Percentiles rank a stretch among this genome's conserved stretches.
Evolutionary conservation across 805 yeast species (phyloP).

Genomic region (Metschnikowia drakensbergensis): DNA sequence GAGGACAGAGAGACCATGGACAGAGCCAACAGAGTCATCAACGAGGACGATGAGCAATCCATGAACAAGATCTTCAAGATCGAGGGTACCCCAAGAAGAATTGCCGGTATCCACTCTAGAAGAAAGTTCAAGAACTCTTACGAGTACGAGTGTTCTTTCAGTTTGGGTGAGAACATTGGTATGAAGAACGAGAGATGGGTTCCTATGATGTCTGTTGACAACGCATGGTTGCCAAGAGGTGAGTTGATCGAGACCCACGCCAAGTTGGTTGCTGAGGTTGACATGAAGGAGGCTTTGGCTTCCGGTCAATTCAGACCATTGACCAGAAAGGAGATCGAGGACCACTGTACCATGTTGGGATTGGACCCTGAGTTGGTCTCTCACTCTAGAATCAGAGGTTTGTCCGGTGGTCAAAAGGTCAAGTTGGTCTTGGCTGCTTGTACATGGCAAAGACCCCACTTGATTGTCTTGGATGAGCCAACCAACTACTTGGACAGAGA

Average conservation of each 20-base stretch:
- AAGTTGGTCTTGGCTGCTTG: constrained; percentile 99
- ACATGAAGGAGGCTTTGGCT: constrained; percentile 99
- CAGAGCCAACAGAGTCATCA: constrained; percentile 98
- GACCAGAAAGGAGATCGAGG: constrained; percentile 99
- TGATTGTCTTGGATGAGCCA: constrained; percentile 99
- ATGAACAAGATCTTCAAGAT: constrained; percentile 99
- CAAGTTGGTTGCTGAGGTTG: constrained; percentile 99
- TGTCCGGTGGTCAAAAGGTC: constrained; percentile 99
- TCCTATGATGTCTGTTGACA: constrained; percentile 99
- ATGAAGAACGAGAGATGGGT: constrained; percentile 99
- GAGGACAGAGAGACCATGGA: constrained; percentile 99
- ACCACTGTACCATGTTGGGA: constrained; percentile 98
- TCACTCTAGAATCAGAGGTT: constrained; percentile 99
- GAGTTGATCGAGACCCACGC: constrained; percentile 90
- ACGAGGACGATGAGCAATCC: constrained; percentile 93
- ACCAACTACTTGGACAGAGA: constrained; percentile 99
- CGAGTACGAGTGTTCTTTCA: constrained; percentile 98
- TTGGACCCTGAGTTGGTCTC: constrained; percentile 98
- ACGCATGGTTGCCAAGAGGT: constrained; percentile 99
- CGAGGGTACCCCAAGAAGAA: constrained; percentile 98
- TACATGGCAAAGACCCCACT: constrained; percentile 99
- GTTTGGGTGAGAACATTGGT: constrained; percentile 97
- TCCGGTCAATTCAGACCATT: constrained; percentile 99
- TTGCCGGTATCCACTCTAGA: constrained; percentile 90
- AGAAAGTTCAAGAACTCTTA: constrained; percentile 99